A percentile compares a stretch with the other conserved stretches of the same genome.
phyloP scores from a whole-genome alignment of 108 stramenopile genomes.

The Cyclotella atomus region DNA sequence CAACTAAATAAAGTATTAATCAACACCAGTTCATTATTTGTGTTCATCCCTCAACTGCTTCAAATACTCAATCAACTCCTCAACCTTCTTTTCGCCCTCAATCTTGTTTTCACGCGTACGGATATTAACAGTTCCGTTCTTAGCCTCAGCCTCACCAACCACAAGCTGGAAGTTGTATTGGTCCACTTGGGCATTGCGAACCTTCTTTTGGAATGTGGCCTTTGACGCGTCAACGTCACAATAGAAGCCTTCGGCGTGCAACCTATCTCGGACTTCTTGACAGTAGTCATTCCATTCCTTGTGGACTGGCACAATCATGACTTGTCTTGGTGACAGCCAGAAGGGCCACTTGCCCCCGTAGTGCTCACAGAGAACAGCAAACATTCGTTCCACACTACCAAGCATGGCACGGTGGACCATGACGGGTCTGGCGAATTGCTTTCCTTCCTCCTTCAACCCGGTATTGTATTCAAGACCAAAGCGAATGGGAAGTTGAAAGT shows the following conservation, averaged over 20 bases:
- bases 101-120: constrained; percentile 93
- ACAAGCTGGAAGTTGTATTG: constrained; percentile 99
- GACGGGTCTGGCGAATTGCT: constrained; percentile 92
- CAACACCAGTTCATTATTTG: no score
- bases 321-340: constrained; percentile 98
- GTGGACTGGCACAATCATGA: constrained; percentile 96
- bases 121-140: constrained; percentile 89
- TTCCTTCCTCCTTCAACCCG: constrained; percentile 80
- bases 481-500: constrained; percentile 99
- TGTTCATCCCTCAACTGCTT: constrained; percentile 58
- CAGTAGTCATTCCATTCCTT: constrained; percentile 85
- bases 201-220: constrained; percentile 98
- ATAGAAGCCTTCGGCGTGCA: constrained; percentile 93
- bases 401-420: constrained; percentile 99
- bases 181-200: constrained; percentile 94
- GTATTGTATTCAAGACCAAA: constrained; percentile 95
- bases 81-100: constrained; percentile 91
- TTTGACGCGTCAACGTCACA: constrained; percentile 94
- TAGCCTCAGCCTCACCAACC: constrained; percentile 93
- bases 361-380: constrained; percentile 99
- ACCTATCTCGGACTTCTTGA: constrained; percentile 74
- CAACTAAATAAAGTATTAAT: no score
- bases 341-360: constrained; percentile 99
- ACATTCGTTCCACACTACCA: constrained; percentile 99
- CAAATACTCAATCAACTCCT: constrained; percentile 79